These are phyloP conservation scores for Parmelia sp. DNA, from an alignment of 495 filamentous ascomycete genomes.

Conservation along the genomic window DNA sequence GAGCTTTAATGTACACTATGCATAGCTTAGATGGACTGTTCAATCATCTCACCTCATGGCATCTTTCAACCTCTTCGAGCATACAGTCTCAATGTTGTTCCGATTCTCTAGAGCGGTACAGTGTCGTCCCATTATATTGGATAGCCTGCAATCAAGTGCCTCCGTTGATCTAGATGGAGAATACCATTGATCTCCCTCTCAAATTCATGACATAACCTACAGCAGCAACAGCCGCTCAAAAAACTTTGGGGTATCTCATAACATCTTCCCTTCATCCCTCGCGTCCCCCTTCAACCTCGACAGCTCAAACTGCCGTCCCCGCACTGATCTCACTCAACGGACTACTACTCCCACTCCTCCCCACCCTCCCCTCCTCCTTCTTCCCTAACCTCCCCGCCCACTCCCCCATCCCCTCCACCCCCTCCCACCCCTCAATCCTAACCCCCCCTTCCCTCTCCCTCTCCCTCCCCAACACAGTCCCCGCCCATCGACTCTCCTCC, in stretches of 20 bases:
- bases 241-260: neutral
- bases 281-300: neutral
- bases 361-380: slow-evolving; percentile 8
- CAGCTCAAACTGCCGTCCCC: slow-evolving; percentile 10
- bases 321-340: slow-evolving; percentile 24
- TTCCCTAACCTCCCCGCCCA: slow-evolving; percentile 43
- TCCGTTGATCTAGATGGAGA: neutral
- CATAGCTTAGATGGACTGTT: slow-evolving; percentile 11
- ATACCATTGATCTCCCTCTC: neutral
- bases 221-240: neutral
- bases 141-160: neutral
- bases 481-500: slow-evolving; percentile 72
- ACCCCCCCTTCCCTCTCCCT: slow-evolving; percentile 57
- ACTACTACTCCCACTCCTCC: slow-evolving; percentile 20
- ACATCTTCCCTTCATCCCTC: neutral
- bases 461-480: slow-evolving; percentile 67
- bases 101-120: too few relatives aligned
- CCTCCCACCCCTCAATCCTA: slow-evolving; percentile 61
- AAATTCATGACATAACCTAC: neutral
- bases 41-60: slow-evolving; percentile 15
- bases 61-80: neutral
- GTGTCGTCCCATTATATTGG: too few relatives aligned
- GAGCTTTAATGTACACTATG: slow-evolving; percentile 14
- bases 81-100: neutral
- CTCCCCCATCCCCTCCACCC: slow-evolving; percentile 55